These are phyloP conservation scores for Vanderwaltozyma polyspora DNA, from an alignment of 805 yeast species.

Conservation along the genomic window DNA sequence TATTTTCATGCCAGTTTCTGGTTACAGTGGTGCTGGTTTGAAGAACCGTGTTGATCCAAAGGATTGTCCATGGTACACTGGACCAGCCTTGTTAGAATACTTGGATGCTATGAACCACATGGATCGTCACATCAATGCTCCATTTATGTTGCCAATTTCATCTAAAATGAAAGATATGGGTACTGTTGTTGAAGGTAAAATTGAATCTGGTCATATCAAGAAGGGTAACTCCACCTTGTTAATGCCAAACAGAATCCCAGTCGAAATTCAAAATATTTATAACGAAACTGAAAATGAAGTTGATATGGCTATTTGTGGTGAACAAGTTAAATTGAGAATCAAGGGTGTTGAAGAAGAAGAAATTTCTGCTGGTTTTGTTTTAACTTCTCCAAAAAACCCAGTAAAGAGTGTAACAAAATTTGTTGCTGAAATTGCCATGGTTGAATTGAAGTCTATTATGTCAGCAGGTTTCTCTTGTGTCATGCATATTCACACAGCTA, in stretches of 20 bases:
- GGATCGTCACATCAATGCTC: slow-evolving; percentile 82
- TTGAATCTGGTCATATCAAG: slow-evolving; percentile 88
- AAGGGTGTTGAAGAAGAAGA: slow-evolving; percentile 98
- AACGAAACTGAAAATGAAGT: slow-evolving; percentile 96
- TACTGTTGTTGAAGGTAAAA: slow-evolving; percentile 95
- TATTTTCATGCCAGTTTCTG: slow-evolving; percentile 92
- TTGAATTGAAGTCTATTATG: slow-evolving; percentile 87
- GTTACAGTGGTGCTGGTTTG: slow-evolving; percentile 94
- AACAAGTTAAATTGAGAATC: slow-evolving; percentile 86
- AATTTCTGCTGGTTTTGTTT: slow-evolving; percentile 79
- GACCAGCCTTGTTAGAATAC: slow-evolving; percentile 85
- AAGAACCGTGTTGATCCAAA: slow-evolving; percentile 66
- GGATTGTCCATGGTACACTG: slow-evolving; percentile 86
- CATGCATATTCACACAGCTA: slow-evolving; percentile 97
- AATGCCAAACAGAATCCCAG: slow-evolving; percentile 83
- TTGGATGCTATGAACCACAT: slow-evolving; percentile 73
- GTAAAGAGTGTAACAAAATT: slow-evolving; percentile 83
- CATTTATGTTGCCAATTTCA: slow-evolving; percentile 93
- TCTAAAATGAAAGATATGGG: slow-evolving; percentile 96
- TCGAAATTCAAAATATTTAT: slow-evolving; percentile 79
- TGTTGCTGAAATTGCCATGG: slow-evolving; percentile 94
- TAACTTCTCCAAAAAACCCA: slow-evolving; percentile 78
- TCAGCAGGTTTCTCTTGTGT: slow-evolving; percentile 96
- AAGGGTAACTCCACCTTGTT: slow-evolving; percentile 64
- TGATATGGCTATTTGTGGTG: slow-evolving; percentile 85